Evolutionary conservation across 306 rosid species (phyloP).

Genomic region (Echinosophora koreensis): DNA sequence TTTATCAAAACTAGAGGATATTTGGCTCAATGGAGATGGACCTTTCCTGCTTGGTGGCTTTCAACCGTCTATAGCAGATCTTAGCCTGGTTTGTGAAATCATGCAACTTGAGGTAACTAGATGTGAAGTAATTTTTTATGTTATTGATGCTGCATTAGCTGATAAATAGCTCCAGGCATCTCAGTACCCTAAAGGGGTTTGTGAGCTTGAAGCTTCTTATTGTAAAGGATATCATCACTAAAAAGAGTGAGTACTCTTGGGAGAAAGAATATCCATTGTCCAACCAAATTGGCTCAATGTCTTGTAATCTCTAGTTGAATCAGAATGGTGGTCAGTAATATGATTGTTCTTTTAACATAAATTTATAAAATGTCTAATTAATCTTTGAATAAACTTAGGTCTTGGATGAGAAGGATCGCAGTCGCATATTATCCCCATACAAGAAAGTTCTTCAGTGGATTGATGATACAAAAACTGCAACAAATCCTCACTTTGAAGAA

Average conservation of each 20-base stretch:
- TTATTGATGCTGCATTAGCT: conserved; percentile 19
- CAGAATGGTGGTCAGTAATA: conserved; percentile 12
- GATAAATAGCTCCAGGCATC: conserved; percentile 15
- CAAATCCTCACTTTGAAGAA: conserved; percentile 79
- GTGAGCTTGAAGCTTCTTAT: background rate
- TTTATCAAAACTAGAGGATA: conserved; percentile 69
- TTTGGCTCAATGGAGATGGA: conserved; percentile 82
- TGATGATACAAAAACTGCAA: conserved; percentile 75
- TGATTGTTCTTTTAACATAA: conserved; percentile 13
- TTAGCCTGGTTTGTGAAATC: conserved; percentile 83
- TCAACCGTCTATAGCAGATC: conserved; percentile 84
- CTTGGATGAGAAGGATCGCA: conserved; percentile 73
- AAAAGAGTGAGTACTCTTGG: background rate
- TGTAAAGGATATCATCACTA: background rate
- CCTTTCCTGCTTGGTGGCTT: conserved; percentile 67
- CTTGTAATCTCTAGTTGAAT: conserved; percentile 34
- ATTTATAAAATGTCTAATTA: conserved; percentile 19
- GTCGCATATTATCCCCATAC: conserved; percentile 75
- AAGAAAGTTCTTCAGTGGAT: conserved; percentile 80
- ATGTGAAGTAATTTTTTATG: conserved; percentile 16
- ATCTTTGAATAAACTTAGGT: conserved; percentile 52
- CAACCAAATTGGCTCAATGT: conserved; percentile 14
- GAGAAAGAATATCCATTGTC: background rate
- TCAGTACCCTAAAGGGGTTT: background rate
- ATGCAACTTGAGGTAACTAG: conserved; percentile 84